A percentile compares a stretch with the other conserved stretches of the same genome.
Conservation (phyloP, 2,329 filamentous ascomycete species). For the Dryadomyces quercivorus region DNA sequence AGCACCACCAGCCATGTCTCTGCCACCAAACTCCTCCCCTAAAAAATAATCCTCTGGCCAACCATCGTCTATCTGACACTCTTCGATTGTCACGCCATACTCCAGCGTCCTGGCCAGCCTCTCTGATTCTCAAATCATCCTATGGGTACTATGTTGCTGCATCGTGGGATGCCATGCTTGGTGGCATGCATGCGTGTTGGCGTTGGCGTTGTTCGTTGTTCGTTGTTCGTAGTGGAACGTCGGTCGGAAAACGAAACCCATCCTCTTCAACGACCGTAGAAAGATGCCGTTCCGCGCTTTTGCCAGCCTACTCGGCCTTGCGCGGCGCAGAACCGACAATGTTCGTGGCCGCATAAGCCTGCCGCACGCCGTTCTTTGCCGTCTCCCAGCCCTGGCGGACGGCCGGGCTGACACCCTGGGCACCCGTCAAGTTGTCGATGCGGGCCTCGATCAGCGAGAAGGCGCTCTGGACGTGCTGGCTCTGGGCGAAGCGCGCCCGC, state of each 20-base stretch:
- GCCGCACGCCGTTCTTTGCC: conserved; percentile 59
- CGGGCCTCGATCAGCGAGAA: conserved; percentile 61
- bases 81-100: background rate
- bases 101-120: no score
- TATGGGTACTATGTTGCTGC: background rate
- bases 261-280: background rate
- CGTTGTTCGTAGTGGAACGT: background rate
- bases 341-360: conserved; percentile 73
- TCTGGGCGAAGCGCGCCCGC: conserved; percentile 80
- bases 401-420: conserved; percentile 74
- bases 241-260: no score
- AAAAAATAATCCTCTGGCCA: background rate
- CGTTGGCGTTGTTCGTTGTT: no score
- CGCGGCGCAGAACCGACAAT: conserved; percentile 41
- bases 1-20: background rate
- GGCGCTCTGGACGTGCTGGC: conserved; percentile 78
- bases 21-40: background rate
- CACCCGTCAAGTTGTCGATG: conserved; percentile 69
- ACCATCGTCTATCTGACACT: background rate
- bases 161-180: background rate
- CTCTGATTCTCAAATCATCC: background rate
- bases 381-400: conserved; percentile 70
- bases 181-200: background rate
- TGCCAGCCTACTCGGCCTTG: conserved; percentile 43
- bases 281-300: background rate